Evolutionary conservation across 371 early-diverging fungal genomes (phyloP), one percentile per base, ranked within the genome.

Genomic region (Zychaea mexicana): DNA sequence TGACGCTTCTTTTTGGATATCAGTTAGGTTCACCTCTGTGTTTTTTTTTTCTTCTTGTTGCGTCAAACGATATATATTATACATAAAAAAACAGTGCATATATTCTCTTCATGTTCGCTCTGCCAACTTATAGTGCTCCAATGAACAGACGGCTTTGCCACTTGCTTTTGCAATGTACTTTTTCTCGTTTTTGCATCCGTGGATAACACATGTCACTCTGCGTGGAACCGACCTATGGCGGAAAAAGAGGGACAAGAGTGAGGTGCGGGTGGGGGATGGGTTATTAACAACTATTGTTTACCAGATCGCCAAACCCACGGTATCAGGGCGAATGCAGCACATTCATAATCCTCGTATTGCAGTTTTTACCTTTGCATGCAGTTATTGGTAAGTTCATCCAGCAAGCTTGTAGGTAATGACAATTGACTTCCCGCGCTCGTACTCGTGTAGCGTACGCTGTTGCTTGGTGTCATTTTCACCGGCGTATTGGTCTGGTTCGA

Each of bases 101-200:
- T 42, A 12, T 42, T 12, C 4, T 42, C 7, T 49, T 28, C 61
- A 49, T 49, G 49, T 49, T 49, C 49, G 49, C 52, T 75, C 77
- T 8, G 76, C 67, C 17, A 71, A 0, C 26, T 68, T 69, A 49
- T 81, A 81, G 60, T 81, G 82, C 19, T 76, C 82, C 19, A 78
- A 67, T 28, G 79, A 78, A 47, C 82, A 81, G 3, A 70, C 82
- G 24, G 63, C 68, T 49, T 77, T 81, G 24, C 73, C 77, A 57
- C 64, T 68, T 33, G 68, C 71, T 38, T 70, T 75, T 10, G 77
- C 68, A 19, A 68, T 64, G 53, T 81, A 78, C 64, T 81, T 81
- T 32, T 72, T 74, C n/a, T 52, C 27, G 10, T 75, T 71, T 12
- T 53, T 17, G 45, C 81, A 81, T 3, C 78, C 78, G 31, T 63